Base-by-base conservation (phyloP, 495 filamentous ascomycete genomes). In the Xylaria flabelliformis region DNA sequence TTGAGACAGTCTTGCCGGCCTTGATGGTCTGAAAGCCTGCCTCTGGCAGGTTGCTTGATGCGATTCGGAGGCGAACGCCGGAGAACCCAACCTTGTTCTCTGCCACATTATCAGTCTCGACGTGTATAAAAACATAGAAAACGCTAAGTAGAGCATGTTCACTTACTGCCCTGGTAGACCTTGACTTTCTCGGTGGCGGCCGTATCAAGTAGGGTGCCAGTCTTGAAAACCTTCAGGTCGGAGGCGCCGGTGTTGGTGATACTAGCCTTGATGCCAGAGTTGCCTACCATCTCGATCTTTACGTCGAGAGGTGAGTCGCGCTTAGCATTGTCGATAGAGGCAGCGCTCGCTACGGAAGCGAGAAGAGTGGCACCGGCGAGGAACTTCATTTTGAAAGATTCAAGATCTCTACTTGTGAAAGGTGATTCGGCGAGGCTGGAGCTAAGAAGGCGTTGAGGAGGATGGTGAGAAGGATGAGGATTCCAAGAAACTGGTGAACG, bases 131-230 rank as follows among this genome's bases (percentile, higher is more conserved):
- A 32, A 17, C n/a, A 12, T 29, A 39, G n/a, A 26, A n/a, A 5
- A 51, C 6, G 19, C n/a, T 24, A 8, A 51, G 48, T 51, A 51
- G n/a, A 26, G n/a, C 10, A 29, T 2, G 36, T 17, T 24, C 36
- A 82, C 80, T 74, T 82, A 86, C 87, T 82, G 64, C 85, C 80
- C 64, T 84, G 81, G 76, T 80, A 89, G 39, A 91, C 80, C 10
- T 76, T 76, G 56, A 90, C 84, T 82, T 91, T 91, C 81, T 91
- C 83, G 8, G 91, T 87, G 0, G 89, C 83, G 13, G 81, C 79
- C 36, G 76, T 76, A 65, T 91, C 89, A 19, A 88, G 80, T 81
- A 92, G 87, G 67, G 89, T 88, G 64, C 90, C 90, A 39, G 87
- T 83, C 75, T 88, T 89, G 71, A 92, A 83, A 55, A 91, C 79